phyloP scores from a whole-genome alignment of 2,329 filamentous ascomycete species.

The Dryadomyces sulphureus region DNA sequence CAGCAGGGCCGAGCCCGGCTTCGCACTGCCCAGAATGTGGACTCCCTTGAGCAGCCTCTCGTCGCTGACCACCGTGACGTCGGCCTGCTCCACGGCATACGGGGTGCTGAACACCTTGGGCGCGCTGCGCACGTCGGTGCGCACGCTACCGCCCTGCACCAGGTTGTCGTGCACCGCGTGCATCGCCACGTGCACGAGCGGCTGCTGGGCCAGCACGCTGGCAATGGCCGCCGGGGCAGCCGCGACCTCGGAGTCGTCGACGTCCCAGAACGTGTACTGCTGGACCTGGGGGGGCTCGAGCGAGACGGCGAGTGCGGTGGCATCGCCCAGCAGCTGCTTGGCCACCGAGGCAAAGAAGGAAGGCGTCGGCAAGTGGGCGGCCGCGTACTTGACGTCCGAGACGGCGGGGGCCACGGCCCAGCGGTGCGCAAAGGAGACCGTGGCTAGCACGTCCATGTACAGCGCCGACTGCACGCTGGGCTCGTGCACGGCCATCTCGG shows the following conservation, averaged over 20 bases:
- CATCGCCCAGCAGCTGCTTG: conserved; percentile 32
- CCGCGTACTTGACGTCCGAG: conserved; percentile 80
- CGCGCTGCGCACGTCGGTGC: conserved; percentile 71
- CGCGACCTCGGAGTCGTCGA: conserved; percentile 57
- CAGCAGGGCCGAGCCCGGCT: conserved; percentile 56
- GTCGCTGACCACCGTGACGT: conserved; percentile 65
- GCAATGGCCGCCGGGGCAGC: conserved; percentile 48
- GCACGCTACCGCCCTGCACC: conserved; percentile 61
- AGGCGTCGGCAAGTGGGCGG: conserved; percentile 43
- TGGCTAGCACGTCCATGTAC: conserved; percentile 80
- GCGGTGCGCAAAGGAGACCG: conserved; percentile 58
- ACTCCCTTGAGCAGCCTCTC: conserved; percentile 68
- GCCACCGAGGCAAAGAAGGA: conserved; percentile 36
- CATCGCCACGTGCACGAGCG: conserved; percentile 44
- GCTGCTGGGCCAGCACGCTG: conserved; percentile 55
- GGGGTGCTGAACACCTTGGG: conserved; percentile 51
- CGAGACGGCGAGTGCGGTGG: conserved; percentile 23
- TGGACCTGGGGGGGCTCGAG: conserved; percentile 38
- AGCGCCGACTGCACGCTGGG: conserved; percentile 66
- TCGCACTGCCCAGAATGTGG: conserved; percentile 56
- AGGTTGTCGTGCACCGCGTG: conserved; percentile 51
- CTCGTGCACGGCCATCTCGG: conserved; percentile 59
- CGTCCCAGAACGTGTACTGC: conserved; percentile 90
- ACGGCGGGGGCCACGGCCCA: conserved; percentile 50
- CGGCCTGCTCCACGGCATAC: conserved; percentile 65